These are phyloP conservation scores for Amphirosellinia nigrospora DNA, from an alignment of 495 filamentous ascomycete species.

Conservation along the genomic window DNA sequence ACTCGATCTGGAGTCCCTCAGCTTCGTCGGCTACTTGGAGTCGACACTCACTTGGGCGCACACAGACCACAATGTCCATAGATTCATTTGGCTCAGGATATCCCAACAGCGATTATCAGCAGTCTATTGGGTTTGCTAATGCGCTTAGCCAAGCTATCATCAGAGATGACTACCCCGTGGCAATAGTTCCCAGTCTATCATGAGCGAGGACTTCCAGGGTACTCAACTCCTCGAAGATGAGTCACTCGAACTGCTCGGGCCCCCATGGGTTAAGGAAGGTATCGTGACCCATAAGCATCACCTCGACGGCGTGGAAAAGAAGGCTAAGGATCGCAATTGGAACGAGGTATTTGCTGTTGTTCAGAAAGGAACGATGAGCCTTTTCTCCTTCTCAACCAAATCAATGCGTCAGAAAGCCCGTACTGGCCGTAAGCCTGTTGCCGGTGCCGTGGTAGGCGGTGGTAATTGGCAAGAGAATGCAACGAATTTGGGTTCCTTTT, in stretches of 20 bases:
- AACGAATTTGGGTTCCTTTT: slow-evolving; percentile 83
- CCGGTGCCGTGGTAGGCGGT: slow-evolving; percentile 71
- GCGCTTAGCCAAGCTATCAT: slow-evolving; percentile 96
- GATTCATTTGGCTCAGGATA: slow-evolving; percentile 84
- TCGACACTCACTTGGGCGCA: slow-evolving; percentile 87
- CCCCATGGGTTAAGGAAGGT: slow-evolving; percentile 97
- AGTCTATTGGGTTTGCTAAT: slow-evolving; percentile 97
- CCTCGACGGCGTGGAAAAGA: slow-evolving; percentile 85
- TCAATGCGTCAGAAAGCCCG: slow-evolving; percentile 69
- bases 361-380: slow-evolving; percentile 91
- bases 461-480: slow-evolving; percentile 98
- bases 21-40: slow-evolving; percentile 84
- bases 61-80: slow-evolving; percentile 87
- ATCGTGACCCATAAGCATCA: slow-evolving; percentile 96
- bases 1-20: slow-evolving; percentile 89
- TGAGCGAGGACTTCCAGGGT: slow-evolving; percentile 59
- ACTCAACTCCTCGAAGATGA: slow-evolving; percentile 87
- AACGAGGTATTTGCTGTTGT: slow-evolving; percentile 97
- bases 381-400: slow-evolving; percentile 90
- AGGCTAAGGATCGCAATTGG: slow-evolving; percentile 92
- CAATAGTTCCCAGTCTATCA: slow-evolving; percentile 56
- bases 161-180: slow-evolving; percentile 77
- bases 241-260: slow-evolving; percentile 83
- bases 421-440: slow-evolving; percentile 52
- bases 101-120: slow-evolving; percentile 84